Conservation (phyloP, 768 basidiomycete genomes). For the Porphyrellus cyaneotinctus region DNA sequence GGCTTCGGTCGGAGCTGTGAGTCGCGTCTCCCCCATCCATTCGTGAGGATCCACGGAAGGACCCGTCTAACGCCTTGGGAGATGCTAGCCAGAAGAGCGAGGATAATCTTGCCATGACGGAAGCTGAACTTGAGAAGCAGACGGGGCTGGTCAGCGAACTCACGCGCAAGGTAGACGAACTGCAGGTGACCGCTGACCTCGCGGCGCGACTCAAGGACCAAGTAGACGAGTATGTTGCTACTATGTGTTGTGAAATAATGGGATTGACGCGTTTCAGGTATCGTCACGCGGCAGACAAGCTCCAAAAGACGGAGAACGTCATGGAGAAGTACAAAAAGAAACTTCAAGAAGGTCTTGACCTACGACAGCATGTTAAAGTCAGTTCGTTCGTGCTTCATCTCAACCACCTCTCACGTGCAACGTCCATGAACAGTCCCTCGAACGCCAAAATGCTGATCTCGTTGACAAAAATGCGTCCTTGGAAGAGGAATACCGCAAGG, state of each 20-base stretch:
- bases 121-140: constrained; percentile 81
- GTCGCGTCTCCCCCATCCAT: constrained; percentile 29
- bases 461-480: constrained; percentile 87
- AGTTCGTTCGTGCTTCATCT: constrained; percentile 17
- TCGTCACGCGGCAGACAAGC: constrained; percentile 85
- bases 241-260: neutral
- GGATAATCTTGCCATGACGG: constrained; percentile 80
- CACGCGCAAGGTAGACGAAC: constrained; percentile 75
- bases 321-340: constrained; percentile 99
- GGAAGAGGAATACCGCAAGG: constrained; percentile 90
- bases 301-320: constrained; percentile 93
- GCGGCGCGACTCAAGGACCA: constrained; percentile 83
- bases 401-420: neutral
- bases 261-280: constrained; percentile 47
- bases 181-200: constrained; percentile 74
- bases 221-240: constrained; percentile 72
- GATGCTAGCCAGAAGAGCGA: constrained; percentile 83
- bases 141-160: constrained; percentile 64
- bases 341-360: constrained; percentile 88
- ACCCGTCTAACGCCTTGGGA: constrained; percentile 28
- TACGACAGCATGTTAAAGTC: constrained; percentile 83
- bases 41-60: neutral
- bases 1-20: constrained; percentile 79
- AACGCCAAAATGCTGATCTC: constrained; percentile 89
- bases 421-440: constrained; percentile 55